These are phyloP conservation scores for Jimgerdemannia flammicorona DNA, from an alignment of 192 early-diverging fungal species.

Conservation along the genomic window DNA sequence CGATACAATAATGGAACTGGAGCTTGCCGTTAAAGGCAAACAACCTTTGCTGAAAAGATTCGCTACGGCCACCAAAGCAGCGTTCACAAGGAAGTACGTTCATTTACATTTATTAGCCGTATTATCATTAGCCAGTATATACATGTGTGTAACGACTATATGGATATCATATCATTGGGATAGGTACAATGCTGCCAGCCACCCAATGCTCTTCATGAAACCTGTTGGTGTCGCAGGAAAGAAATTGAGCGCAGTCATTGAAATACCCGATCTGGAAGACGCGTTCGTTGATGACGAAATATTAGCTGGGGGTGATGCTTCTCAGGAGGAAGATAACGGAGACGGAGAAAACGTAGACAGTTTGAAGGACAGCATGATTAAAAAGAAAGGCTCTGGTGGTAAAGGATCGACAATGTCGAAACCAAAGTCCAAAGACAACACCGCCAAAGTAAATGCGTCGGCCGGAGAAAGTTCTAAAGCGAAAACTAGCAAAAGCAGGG, in stretches of 20 bases:
- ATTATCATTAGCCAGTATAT: background rate
- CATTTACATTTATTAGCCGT: background rate
- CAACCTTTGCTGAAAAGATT: slow-evolving; percentile 45
- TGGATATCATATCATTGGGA: background rate
- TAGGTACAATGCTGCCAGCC: slow-evolving; percentile 61
- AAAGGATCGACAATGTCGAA: background rate
- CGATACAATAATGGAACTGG: slow-evolving; percentile 83
- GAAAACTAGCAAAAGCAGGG: background rate
- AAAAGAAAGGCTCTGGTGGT: background rate
- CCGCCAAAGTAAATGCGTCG: background rate
- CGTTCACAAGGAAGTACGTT: slow-evolving; percentile 76
- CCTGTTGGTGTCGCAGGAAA: slow-evolving; percentile 20
- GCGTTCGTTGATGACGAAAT: slow-evolving; percentile 53
- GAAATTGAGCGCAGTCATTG: slow-evolving; percentile 20
- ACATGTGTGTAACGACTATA: background rate
- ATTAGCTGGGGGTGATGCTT: slow-evolving; percentile 42
- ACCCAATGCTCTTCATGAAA: slow-evolving; percentile 59
- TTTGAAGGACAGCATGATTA: slow-evolving; percentile 4
- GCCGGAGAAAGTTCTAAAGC: background rate
- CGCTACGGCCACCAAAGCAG: slow-evolving; percentile 60
- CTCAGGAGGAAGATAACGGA: slow-evolving; percentile 46
- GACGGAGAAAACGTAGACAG: slow-evolving; percentile 35
- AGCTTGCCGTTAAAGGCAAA: slow-evolving; percentile 41
- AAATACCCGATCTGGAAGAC: slow-evolving; percentile 55
- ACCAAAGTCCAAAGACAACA: background rate